phyloP scores from a whole-genome alignment of 169 alveolate genomes.

The Plasmodium billcollinsi region DNA sequence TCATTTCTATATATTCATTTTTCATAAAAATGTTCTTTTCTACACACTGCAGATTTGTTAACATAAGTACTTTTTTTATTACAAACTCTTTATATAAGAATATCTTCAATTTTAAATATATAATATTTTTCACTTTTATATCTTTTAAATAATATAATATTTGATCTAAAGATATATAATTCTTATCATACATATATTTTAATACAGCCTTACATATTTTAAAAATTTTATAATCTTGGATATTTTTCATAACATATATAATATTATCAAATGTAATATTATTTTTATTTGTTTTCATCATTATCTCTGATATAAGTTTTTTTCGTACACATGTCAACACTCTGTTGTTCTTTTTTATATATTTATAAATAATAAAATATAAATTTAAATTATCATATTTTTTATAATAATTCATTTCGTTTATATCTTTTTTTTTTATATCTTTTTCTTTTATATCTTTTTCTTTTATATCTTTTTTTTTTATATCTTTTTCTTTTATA shows the following conservation, averaged over 20 bases:
- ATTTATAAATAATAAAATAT: constrained; percentile 9
- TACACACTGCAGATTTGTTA: background rate
- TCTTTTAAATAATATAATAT: constrained; percentile 3
- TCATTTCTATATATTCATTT: background rate
- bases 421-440: background rate
- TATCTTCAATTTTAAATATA: constrained; percentile 23
- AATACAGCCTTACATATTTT: constrained; percentile 20
- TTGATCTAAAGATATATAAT: background rate
- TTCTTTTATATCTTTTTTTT: too few species aligned
- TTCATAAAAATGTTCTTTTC: background rate
- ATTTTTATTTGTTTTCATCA: too few species aligned
- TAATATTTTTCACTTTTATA: constrained; percentile 3
- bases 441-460: too few species aligned
- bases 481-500: too few species aligned
- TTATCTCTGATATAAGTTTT: too few species aligned
- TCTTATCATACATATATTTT: background rate
- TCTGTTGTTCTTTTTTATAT: background rate
- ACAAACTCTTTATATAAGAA: constrained; percentile 39
- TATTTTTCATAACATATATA: constrained; percentile 19
- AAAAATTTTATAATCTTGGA: constrained; percentile 14
- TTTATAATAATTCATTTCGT: background rate
- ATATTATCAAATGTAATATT: constrained; percentile 11
- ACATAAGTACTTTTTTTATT: background rate
- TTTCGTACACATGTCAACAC: background rate
- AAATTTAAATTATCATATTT: background rate